phyloP scores from a whole-genome alignment of 306 rosid genomes.

The Prunus fruticosa region DNA sequence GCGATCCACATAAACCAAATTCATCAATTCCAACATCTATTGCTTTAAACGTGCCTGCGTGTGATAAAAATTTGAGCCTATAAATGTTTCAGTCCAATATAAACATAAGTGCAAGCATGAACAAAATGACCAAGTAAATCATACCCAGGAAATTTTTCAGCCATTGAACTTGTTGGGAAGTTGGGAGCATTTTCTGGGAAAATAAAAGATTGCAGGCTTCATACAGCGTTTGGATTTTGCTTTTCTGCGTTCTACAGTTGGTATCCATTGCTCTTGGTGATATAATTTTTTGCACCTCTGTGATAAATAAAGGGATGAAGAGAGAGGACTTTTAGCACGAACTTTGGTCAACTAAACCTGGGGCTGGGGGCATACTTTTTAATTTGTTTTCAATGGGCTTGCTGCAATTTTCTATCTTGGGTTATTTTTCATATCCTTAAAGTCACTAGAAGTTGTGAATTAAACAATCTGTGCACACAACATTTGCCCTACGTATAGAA shows the following conservation, averaged over 20 bases:
- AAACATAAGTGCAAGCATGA: not conserved
- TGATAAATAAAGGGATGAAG: not conserved
- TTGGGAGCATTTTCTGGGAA: constrained; percentile 37
- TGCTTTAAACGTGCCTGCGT: constrained; percentile 46
- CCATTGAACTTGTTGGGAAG: constrained; percentile 46
- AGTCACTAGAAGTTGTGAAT: not conserved
- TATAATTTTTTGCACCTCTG: not conserved
- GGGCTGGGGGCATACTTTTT: not conserved
- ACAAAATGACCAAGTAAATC: not conserved
- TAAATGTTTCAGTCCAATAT: not conserved
- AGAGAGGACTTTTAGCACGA: not conserved
- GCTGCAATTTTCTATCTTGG: not conserved
- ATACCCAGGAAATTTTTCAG: constrained; percentile 40
- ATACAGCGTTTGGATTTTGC: constrained; percentile 51
- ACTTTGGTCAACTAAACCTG: not conserved
- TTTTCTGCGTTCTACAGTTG: constrained; percentile 19
- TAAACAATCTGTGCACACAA: not conserved
- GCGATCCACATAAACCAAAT: constrained; percentile 31
- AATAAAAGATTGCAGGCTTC: constrained; percentile 42
- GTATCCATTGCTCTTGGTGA: not conserved
- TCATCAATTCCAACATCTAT: constrained; percentile 55
- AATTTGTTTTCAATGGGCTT: not conserved
- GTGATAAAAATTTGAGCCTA: not conserved
- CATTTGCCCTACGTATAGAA: not conserved
- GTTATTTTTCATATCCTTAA: not conserved